Evolutionary conservation across 257 asterid species (phyloP).

Genomic region (Nicotiana tabacum): DNA sequence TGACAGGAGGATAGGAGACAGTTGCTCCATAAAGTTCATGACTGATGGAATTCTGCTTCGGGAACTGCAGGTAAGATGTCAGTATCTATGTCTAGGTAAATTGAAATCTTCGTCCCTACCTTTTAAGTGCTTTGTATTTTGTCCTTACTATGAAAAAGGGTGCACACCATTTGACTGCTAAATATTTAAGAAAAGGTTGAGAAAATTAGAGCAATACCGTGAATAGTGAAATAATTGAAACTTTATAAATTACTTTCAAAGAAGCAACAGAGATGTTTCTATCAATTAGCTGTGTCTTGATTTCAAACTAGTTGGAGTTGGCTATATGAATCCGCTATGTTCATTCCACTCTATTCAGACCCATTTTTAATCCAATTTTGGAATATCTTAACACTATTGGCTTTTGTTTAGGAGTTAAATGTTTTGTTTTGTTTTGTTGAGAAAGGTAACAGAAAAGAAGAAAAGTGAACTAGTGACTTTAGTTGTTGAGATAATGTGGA

Average conservation of each 20-base stretch:
- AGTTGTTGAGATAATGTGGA: background rate
- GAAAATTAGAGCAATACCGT: background rate
- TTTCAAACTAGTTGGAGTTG: background rate
- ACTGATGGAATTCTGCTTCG: conserved; percentile 97
- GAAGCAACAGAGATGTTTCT: background rate
- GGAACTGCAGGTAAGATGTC: conserved; percentile 79
- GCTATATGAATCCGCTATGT: background rate
- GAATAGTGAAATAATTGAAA: background rate
- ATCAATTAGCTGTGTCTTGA: background rate
- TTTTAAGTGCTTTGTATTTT: background rate
- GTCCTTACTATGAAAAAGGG: background rate
- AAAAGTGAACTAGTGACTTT: background rate
- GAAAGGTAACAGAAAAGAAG: too few species aligned
- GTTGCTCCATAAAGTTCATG: conserved; percentile 91
- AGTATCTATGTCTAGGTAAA: background rate
- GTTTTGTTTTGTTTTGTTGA: too few species aligned
- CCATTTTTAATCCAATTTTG: background rate
- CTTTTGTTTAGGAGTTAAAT: background rate
- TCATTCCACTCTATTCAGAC: background rate
- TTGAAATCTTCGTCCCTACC: background rate
- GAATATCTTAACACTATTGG: background rate
- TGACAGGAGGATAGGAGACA: conserved; percentile 78
- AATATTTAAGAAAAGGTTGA: background rate
- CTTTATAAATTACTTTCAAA: background rate
- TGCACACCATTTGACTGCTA: background rate